Evolutionary conservation across 2,329 filamentous ascomycete species (phyloP), one percentile per base, ranked within the genome.

Genomic region (Rugonectria rugulosa): DNA sequence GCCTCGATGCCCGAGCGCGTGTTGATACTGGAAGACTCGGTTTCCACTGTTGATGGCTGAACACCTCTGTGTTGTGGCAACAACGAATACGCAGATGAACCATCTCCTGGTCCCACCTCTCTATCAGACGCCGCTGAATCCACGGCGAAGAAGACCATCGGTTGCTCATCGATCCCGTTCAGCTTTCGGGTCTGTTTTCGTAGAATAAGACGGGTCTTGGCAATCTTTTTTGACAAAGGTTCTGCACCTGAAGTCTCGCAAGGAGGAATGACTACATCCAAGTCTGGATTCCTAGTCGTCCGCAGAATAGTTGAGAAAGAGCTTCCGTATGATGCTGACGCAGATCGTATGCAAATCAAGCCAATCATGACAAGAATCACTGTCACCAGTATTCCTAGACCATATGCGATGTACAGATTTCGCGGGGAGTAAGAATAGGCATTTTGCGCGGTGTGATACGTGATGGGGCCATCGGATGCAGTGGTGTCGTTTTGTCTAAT

Each of bases 251-350:
- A 27, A 1, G 48, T 60, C 12, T 57, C 48, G 0, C 27, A 37
- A 7, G 26, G 5, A 0, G 21, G 21, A 2, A 61, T 3, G 3
- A 57, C 11, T 6, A 26, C 15, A 4, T 60, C 57, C 2, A 61
- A 40, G 0, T 53, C 29, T 1, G 44, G 47, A 8, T 61, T 60
- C 0, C 52, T 5, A 0, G 58, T 60, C 7, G 58, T 61, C 0
- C 47, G 56, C 2, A 61, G 1, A 3, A 61, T 50, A 0, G 57
- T 60, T 1, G 58, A 60, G 10, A 61, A 61, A 0, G 44, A 50
- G 2, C 21, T 26, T 4, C 14, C 31, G 5, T 53, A 61, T 0
- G 57, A 57, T 12, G 37, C 32, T 0, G 47, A 50, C 1, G 44
- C n/a, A 15, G 42, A 9, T 2, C 36, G 45, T 0, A 61, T 61